Evolutionary conservation across 2,329 filamentous ascomycete species (phyloP).

Genomic region (Plenodomus tracheiphilus): DNA sequence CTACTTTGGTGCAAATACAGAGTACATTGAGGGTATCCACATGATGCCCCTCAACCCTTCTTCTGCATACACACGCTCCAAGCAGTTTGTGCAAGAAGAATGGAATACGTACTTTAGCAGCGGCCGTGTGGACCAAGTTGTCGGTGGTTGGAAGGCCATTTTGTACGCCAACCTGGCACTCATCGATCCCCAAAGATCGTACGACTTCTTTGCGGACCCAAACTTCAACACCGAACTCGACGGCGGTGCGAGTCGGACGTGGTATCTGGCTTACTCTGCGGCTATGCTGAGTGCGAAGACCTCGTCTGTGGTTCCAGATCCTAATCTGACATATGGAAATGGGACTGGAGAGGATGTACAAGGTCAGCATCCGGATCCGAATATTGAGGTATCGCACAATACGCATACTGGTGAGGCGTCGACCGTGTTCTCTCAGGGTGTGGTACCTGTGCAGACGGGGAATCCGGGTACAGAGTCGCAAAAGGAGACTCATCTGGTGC

Average conservation of each 20-base stretch:
- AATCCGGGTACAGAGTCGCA: not conserved
- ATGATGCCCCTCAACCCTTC: conserved; percentile 79
- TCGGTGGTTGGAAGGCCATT: conserved; percentile 83
- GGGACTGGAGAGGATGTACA: not conserved
- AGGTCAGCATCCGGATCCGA: not conserved
- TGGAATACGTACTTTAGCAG: conserved; percentile 71
- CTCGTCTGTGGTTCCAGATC: not conserved
- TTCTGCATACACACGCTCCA: conserved; percentile 70
- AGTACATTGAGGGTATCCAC: conserved; percentile 77
- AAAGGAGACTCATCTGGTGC: not conserved
- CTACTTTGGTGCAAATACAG: conserved; percentile 72
- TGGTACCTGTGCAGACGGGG: not conserved
- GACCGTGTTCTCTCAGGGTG: not conserved
- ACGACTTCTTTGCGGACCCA: conserved; percentile 70
- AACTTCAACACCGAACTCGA: conserved; percentile 75
- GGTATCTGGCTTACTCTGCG: conserved; percentile 44
- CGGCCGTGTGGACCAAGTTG: conserved; percentile 65
- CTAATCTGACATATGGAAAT: not conserved
- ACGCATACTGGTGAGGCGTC: not conserved
- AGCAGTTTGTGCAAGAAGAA: conserved; percentile 73
- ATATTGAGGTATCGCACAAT: not conserved
- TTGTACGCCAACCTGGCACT: conserved; percentile 82
- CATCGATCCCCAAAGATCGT: conserved; percentile 70
- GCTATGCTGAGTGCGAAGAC: conserved; percentile 24
- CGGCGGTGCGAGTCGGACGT: conserved; percentile 67